Conservation (phyloP, 164 flowering plant genomes). For the Vitis vinifera region DNA sequence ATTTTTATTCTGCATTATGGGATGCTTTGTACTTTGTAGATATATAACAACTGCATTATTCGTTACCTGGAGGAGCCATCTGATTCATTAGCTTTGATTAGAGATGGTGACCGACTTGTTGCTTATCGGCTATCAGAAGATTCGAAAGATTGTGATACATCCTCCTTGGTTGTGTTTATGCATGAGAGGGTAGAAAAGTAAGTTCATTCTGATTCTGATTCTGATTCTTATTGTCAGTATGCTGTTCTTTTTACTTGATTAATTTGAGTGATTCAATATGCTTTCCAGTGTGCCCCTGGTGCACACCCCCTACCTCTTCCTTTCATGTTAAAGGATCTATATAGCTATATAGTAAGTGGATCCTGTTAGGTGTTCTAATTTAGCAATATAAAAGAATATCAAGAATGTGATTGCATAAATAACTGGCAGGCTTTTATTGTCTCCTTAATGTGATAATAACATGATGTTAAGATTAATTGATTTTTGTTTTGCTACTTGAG, state of each 20-base stretch:
- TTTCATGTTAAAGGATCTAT: too few relatives aligned
- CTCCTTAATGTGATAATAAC: too few relatives aligned
- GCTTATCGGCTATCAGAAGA: slow-evolving; percentile 57
- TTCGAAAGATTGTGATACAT: slow-evolving; percentile 36
- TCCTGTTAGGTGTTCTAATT: too few relatives aligned
- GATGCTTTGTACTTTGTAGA: slow-evolving; percentile 21
- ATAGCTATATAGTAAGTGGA: too few relatives aligned
- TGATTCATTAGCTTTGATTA: slow-evolving; percentile 68
- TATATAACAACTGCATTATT: slow-evolving; percentile 55
- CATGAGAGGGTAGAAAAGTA: slow-evolving; percentile 62
- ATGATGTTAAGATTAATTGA: too few relatives aligned
- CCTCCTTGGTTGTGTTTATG: slow-evolving; percentile 53
- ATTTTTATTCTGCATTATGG: background rate
- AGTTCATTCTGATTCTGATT: slow-evolving; percentile 15
- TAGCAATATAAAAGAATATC: too few relatives aligned
- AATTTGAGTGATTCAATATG: too few relatives aligned
- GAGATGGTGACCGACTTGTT: slow-evolving; percentile 75
- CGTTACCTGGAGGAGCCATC: slow-evolving; percentile 71
- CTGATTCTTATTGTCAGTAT: background rate
- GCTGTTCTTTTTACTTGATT: background rate
- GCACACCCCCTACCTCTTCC: too few relatives aligned
- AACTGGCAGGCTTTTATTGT: too few relatives aligned
- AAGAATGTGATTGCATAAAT: too few relatives aligned
- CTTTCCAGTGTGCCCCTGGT: too few relatives aligned
- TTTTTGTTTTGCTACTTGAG: too few relatives aligned